Evolutionary conservation across 192 early-diverging fungal species (phyloP), one percentile per base, ranked within the genome.

Genomic region (Coemansia biformis): DNA sequence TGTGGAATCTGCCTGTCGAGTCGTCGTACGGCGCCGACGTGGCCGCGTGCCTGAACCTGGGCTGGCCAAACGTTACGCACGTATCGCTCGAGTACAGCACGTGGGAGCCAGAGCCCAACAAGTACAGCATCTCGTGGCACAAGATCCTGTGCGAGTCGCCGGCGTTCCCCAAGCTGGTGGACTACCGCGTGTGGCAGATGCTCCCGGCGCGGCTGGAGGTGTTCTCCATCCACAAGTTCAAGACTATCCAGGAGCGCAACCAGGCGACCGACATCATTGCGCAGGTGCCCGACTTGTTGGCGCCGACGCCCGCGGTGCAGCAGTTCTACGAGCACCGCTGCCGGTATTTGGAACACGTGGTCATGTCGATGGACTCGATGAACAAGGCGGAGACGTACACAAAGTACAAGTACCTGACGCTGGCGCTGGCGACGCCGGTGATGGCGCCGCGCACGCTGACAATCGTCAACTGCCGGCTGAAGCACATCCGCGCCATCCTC

Each of bases 311-410:
- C 0, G 68, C 62, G 0, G 68, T 72, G 23, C 68, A 72, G 42
- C 68, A 72, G 68, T 72, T 72, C 41, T 72, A 72, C 48, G 68
- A 72, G 53, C 68, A 72, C 36, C 38, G 68, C 3, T 72, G 68
- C 45, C 43, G 68, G 11, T 65, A 72, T 37, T 35, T 72, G 32
- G 68, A 72, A 28, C 68, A 72, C 33, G 62, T 72, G 19, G 68
- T 72, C 11, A 64, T 72, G 68, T 72, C 68, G 12, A 72, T 72
- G 68, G 68, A 72, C 41, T 72, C 68, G 48, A 64, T 72, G 48
- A 72, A 65, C 53, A 56, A 64, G 47, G 68, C 68, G 9, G 68
- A 72, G 49, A 72, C 68, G 0, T 72, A 60, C 39, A 72, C 68
- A 43, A 72, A 72, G 52, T 72, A 72, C 62, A 72, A 72, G 53